Conservation (phyloP, 768 basidiomycete genomes). For the Suillus alpinus region DNA sequence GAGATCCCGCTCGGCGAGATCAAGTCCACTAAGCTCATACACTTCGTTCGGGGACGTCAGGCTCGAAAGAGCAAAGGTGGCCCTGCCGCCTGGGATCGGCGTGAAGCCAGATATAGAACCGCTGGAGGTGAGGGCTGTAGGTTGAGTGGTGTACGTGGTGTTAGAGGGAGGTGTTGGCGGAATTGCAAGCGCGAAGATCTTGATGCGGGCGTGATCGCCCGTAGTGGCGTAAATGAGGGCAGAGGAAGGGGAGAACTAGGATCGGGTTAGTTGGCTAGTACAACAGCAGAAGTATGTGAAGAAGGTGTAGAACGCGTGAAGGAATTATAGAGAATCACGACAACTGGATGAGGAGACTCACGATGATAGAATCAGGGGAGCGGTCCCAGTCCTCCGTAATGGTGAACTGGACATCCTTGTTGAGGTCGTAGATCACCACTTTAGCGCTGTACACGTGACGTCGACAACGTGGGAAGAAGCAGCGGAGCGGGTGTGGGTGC, state of each 20-base stretch:
- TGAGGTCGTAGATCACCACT: slow-evolving; percentile 76
- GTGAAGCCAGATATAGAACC: slow-evolving; percentile 63
- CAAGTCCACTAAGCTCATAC: slow-evolving; percentile 56
- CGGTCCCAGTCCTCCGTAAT: slow-evolving; percentile 86
- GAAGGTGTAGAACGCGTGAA: not conserved
- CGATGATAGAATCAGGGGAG: slow-evolving; percentile 47
- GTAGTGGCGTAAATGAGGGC: slow-evolving; percentile 68
- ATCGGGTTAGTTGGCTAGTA: not conserved
- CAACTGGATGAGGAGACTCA: not conserved
- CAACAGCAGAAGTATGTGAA: not conserved
- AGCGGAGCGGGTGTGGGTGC: too few relatives aligned
- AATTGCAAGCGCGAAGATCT: slow-evolving; percentile 68
- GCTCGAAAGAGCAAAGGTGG: slow-evolving; percentile 73
- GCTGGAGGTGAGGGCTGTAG: slow-evolving; percentile 55
- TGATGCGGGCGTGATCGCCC: slow-evolving; percentile 75
- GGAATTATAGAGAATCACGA: not conserved
- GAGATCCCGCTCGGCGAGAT: slow-evolving; percentile 42
- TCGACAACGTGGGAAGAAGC: not conserved
- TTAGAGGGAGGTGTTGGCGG: slow-evolving; percentile 58
- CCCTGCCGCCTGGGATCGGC: slow-evolving; percentile 52
- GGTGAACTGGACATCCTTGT: slow-evolving; percentile 62
- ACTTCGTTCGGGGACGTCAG: slow-evolving; percentile 79
- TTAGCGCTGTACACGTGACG: slow-evolving; percentile 48
- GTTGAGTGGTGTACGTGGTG: slow-evolving; percentile 47
- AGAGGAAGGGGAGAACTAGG: slow-evolving; percentile 73